Evolutionary conservation across 495 filamentous ascomycete genomes (phyloP).

Genomic region (Podospora fimiseda): DNA sequence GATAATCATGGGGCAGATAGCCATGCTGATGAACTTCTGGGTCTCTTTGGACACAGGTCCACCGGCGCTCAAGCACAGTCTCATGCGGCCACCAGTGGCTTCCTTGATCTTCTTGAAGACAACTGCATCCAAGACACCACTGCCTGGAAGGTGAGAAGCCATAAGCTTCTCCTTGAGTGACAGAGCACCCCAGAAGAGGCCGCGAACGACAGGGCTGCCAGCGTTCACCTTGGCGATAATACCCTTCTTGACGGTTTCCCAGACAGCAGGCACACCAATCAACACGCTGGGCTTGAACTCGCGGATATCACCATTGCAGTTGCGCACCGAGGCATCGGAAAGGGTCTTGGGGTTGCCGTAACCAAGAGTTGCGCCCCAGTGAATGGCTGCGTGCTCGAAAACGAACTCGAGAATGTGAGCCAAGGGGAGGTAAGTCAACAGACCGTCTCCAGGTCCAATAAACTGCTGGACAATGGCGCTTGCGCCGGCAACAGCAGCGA

Average conservation of each 20-base stretch:
- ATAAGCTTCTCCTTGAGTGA: slow-evolving; percentile 77
- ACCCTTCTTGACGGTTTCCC: slow-evolving; percentile 98
- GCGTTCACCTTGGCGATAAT: slow-evolving; percentile 81
- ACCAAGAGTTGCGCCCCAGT: slow-evolving; percentile 95
- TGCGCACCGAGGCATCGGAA: slow-evolving; percentile 81
- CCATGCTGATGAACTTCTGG: slow-evolving; percentile 81
- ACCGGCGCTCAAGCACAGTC: slow-evolving; percentile 80
- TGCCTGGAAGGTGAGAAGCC: slow-evolving; percentile 66
- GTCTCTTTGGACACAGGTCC: slow-evolving; percentile 83
- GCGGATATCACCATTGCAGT: slow-evolving; percentile 92
- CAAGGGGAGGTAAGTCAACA: slow-evolving; percentile 88
- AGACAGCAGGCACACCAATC: slow-evolving; percentile 93
- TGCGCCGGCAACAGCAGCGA: slow-evolving; percentile 86
- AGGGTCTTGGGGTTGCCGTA: slow-evolving; percentile 93
- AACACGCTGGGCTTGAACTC: slow-evolving; percentile 89
- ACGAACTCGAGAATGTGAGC: slow-evolving; percentile 97
- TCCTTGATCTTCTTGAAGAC: slow-evolving; percentile 92
- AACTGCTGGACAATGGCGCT: slow-evolving; percentile 77
- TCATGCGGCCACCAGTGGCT: slow-evolving; percentile 75
- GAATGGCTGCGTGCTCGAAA: slow-evolving; percentile 87
- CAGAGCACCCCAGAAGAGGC: slow-evolving; percentile 90
- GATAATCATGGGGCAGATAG: slow-evolving; percentile 79
- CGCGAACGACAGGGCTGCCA: slow-evolving; percentile 63
- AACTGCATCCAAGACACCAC: slow-evolving; percentile 62
- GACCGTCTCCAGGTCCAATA: slow-evolving; percentile 75